These are phyloP conservation scores for Ilyonectria sp. DNA, from an alignment of 2,329 filamentous ascomycete species.

Conservation along the genomic window DNA sequence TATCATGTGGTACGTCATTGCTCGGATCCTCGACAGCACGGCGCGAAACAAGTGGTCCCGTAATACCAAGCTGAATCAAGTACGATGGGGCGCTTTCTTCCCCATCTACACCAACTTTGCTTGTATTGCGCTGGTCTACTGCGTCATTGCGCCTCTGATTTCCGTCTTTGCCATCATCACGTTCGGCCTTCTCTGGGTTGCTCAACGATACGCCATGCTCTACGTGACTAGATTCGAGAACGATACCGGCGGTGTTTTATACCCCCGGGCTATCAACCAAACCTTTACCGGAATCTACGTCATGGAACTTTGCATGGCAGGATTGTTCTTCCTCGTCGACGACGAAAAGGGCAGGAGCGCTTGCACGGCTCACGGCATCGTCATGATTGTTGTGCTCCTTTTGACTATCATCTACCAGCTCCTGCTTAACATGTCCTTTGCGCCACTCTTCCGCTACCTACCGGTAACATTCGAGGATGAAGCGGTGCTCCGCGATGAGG, in stretches of 20 bases:
- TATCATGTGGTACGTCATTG: constrained; percentile 84
- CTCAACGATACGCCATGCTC: constrained; percentile 96
- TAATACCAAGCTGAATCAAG: constrained; percentile 82
- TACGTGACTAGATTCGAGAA: constrained; percentile 92
- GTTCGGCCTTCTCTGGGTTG: constrained; percentile 92
- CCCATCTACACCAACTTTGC: constrained; percentile 97
- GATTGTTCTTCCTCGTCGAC: constrained; percentile 85
- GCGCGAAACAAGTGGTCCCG: constrained; percentile 86
- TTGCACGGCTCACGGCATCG: constrained; percentile 83
- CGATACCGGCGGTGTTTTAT: constrained; percentile 93
- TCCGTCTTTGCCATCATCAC: constrained; percentile 94
- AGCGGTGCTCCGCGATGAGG: constrained; percentile 90
- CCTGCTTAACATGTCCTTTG: constrained; percentile 86
- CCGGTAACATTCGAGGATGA: constrained; percentile 97
- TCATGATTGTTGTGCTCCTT: constrained; percentile 83
- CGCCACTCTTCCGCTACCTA: constrained; percentile 87
- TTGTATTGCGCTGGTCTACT: constrained; percentile 92
- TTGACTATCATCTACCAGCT: constrained; percentile 85
- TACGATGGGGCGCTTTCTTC: constrained; percentile 95
- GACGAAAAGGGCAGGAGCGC: constrained; percentile 68
- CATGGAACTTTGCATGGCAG: constrained; percentile 92
- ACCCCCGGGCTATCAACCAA: constrained; percentile 93
- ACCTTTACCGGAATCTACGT: constrained; percentile 95
- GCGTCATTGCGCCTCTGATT: constrained; percentile 90
- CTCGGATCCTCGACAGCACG: constrained; percentile 87